Conservation (phyloP, 495 filamentous ascomycete species). For the Podospora pseudopauciseta region DNA sequence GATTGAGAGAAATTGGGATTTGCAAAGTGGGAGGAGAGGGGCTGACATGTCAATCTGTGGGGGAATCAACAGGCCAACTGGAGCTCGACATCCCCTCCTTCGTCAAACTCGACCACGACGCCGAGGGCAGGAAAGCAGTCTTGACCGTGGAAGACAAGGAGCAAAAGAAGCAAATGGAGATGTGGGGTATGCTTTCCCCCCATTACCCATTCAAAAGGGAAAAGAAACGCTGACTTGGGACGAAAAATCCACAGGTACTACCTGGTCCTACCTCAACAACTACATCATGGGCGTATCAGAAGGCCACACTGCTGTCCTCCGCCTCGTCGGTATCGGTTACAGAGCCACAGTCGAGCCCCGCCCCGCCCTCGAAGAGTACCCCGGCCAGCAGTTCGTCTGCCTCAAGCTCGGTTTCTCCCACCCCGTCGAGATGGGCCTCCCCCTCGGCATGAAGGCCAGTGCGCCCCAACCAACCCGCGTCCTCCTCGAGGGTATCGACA, state of each 20-base stretch:
- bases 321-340: slow-evolving; percentile 96
- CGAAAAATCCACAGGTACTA: slow-evolving; percentile 59
- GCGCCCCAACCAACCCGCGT: slow-evolving; percentile 93
- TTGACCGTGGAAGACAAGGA: slow-evolving; percentile 62
- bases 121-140: slow-evolving; percentile 53
- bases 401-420: slow-evolving; percentile 96
- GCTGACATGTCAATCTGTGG: slow-evolving; percentile 5
- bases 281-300: slow-evolving; percentile 91
- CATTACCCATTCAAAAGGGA: background rate
- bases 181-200: slow-evolving; percentile 77
- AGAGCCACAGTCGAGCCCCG: slow-evolving; percentile 81
- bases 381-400: slow-evolving; percentile 80
- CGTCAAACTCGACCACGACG: slow-evolving; percentile 64
- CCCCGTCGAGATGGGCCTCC: slow-evolving; percentile 82
- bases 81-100: slow-evolving; percentile 67
- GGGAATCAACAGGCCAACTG: slow-evolving; percentile 55
- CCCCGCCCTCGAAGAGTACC: slow-evolving; percentile 64
- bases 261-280: slow-evolving; percentile 82
- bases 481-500: slow-evolving; percentile 80
- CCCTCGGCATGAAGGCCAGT: slow-evolving; percentile 77
- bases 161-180: slow-evolving; percentile 75
- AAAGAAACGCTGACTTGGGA: slow-evolving; percentile 20
- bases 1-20: background rate
- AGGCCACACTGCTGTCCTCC: slow-evolving; percentile 88
- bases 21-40: background rate